Evolutionary conservation across 2,329 filamentous ascomycete species (phyloP).

Genomic region (Pseudocercospora cruenta): DNA sequence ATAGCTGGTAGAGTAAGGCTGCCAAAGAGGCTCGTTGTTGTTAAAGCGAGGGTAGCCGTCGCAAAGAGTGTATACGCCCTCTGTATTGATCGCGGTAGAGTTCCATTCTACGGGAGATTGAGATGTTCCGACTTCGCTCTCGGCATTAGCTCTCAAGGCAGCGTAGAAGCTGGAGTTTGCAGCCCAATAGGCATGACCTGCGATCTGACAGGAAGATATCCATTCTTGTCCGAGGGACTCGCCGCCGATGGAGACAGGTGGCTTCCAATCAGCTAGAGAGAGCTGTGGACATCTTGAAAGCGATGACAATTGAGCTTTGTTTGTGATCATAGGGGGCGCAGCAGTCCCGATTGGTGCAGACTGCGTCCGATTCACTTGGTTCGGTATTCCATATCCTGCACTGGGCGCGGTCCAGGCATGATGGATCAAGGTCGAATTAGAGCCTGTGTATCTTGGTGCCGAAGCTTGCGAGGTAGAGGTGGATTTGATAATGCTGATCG

Average conservation of each 20-base stretch:
- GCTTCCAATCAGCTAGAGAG: neutral
- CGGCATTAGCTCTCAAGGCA: neutral
- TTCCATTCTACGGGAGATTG: neutral
- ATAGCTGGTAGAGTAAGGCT: neutral
- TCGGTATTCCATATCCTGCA: neutral
- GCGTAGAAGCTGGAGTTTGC: neutral
- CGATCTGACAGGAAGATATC: neutral
- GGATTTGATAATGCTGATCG: neutral
- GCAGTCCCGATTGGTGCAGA: neutral
- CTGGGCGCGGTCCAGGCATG: neutral
- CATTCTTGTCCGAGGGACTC: neutral
- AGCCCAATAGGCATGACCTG: neutral
- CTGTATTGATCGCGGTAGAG: neutral
- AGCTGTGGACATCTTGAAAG: neutral
- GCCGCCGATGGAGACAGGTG: neutral
- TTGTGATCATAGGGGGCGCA: neutral
- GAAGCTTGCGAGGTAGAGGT: neutral
- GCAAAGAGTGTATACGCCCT: slow-evolving; percentile 23
- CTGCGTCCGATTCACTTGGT: neutral
- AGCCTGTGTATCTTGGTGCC: neutral
- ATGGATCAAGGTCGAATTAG: neutral
- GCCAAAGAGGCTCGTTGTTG: neutral
- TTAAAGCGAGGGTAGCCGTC: slow-evolving; percentile 26
- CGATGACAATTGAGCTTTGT: neutral
- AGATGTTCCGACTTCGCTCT: neutral